Evolutionary conservation across 192 early-diverging fungal species (phyloP), one percentile per base, ranked within the genome.

Genomic region (Helicostylum pulchrum): DNA sequence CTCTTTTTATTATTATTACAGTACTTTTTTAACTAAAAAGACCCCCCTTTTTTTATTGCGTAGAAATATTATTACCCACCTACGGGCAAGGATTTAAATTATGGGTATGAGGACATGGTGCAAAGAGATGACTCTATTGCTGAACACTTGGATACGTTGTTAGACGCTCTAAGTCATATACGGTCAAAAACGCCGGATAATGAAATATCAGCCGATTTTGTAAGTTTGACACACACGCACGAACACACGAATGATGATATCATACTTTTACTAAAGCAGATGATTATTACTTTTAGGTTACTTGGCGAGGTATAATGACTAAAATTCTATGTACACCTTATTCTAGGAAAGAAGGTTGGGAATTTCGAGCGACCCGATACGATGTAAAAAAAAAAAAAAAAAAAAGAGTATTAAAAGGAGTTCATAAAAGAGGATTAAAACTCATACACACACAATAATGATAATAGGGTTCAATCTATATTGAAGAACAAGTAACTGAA

Each of bases 231-330:
- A 76, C 26, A 79, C 79, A 65, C 3, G 51, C 49, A 49, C 4
- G 14, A 26, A 50, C 57, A 56, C 49, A 49, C 4, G 14, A 26
- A 50, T 57, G 48, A 11, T 26, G 26, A 26, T 26, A 26, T 26
- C 26, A 26, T 26, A 26, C n/a, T 26, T 26, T 2, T 0, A 26
- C 26, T 26, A 26, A n/a, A 26, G 26, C 26, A 26, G 26, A 26
- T 26, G 26, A 26, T 26, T 26, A 26, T 26, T 26, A 26, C n/a
- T n/a, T 23, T 21, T 70, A 77, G 77, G 66, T 91, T n/a, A 84
- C 88, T 70, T 93, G 90, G 80, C 77, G 96, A 36, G 96, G 96
- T 10, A 90, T 96, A 51, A 81, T 98, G 52, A 94, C 94, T n/a
- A 88, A 90, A 56, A 81, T 96, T 10, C 73, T 94, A 60, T 82